Percentiles rank a stretch among this genome's conserved stretches.
Conservation (phyloP, 208 protist species). For the Acanthamoeba sp. region DNA sequence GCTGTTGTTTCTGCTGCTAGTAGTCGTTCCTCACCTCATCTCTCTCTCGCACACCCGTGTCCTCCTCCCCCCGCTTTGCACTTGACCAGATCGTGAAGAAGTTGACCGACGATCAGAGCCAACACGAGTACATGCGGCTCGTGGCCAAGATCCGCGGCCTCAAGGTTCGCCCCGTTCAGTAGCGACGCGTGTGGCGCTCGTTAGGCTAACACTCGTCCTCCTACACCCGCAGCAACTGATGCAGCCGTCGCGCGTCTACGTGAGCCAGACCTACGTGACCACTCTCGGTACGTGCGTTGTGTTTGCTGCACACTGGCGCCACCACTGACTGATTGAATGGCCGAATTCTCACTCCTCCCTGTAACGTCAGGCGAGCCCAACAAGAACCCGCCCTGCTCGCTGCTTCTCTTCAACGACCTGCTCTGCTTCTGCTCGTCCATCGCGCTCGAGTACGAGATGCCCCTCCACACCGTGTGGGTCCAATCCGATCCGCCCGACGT, state of each 20-base stretch:
- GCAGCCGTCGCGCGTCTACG: constrained; percentile 47
- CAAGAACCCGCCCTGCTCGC: neutral
- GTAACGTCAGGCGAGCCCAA: neutral
- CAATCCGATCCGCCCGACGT: constrained; percentile 26
- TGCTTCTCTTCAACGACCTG: constrained; percentile 59
- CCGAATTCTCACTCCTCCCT: neutral
- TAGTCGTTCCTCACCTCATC: neutral
- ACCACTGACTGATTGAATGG: neutral
- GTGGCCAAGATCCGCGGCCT: constrained; percentile 57
- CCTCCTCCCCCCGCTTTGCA: no score
- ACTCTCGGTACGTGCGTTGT: neutral
- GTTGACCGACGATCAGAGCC: constrained; percentile 59
- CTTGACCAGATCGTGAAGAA: constrained; percentile 70
- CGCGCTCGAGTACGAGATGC: constrained; percentile 60
- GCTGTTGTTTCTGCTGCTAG: no score
- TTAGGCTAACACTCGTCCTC: neutral
- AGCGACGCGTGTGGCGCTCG: neutral
- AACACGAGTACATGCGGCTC: constrained; percentile 61
- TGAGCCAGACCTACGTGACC: constrained; percentile 1
- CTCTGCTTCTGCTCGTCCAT: constrained; percentile 20
- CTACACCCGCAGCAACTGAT: constrained; percentile 25
- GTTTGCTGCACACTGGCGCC: no score
- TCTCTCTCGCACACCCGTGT: neutral
- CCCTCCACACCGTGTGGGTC: constrained; percentile 20
- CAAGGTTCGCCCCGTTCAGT: constrained; percentile 44